Percentiles rank a stretch among this genome's conserved stretches.
Conservation (phyloP, 176 grass and related monocot genomes). For the Oryza glaberrima region DNA sequence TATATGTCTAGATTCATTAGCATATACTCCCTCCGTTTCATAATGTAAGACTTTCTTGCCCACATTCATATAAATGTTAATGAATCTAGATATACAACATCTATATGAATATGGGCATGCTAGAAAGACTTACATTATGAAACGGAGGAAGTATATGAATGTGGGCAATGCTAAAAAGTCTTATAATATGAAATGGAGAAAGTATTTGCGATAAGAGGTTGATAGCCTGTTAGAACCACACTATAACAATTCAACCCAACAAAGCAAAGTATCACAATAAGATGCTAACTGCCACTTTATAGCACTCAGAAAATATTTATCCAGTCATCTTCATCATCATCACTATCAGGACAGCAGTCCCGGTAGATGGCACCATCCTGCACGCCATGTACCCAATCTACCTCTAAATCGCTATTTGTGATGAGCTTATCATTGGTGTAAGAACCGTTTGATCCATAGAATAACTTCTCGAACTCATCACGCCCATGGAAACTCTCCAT, state of each 20-base stretch:
- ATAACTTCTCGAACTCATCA: conserved; percentile 9
- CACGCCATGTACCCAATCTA: not conserved
- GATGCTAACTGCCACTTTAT: not conserved
- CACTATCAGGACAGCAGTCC: not conserved
- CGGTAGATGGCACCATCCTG: conserved; percentile 1
- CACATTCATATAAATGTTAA: no score
- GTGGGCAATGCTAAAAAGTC: no score
- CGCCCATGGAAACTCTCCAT: not conserved
- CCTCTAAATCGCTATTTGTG: not conserved
- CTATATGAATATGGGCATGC: no score
- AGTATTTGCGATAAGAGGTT: not conserved
- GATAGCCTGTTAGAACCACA: not conserved
- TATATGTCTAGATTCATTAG: no score
- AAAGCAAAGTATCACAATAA: not conserved
- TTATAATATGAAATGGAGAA: no score
- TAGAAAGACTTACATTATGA: no score
- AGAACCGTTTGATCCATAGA: not conserved
- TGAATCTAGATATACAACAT: no score
- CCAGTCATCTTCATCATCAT: not conserved
- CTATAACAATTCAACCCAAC: not conserved
- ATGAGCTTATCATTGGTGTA: not conserved
- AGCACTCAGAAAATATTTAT: not conserved
- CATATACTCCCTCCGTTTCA: no score
- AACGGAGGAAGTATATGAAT: no score
- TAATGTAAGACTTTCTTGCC: no score